A percentile compares a stretch with the other conserved stretches of the same genome.
These are phyloP conservation scores for Aspergillus intermedius DNA, from an alignment of 2,329 filamentous ascomycete genomes.

Conservation along the genomic window DNA sequence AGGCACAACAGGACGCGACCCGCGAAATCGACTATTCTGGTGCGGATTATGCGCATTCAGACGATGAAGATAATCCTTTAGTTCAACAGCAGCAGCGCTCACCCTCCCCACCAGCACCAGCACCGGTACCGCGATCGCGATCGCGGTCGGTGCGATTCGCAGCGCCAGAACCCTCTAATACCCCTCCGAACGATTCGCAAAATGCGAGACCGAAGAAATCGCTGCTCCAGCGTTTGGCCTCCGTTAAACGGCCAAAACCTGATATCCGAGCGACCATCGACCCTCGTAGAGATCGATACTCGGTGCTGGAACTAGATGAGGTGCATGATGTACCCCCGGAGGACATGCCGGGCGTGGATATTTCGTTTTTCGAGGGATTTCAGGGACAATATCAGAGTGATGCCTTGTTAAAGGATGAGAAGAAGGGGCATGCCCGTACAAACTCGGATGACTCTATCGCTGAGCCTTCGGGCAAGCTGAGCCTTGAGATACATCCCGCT, in stretches of 20 bases:
- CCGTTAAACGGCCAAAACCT: constrained; percentile 2
- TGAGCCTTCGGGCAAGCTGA: neutral
- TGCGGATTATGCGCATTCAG: neutral
- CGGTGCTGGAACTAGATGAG: constrained; percentile 7
- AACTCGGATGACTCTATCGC: neutral
- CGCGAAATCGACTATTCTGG: neutral
- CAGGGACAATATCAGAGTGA: neutral
- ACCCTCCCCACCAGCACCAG: too few relatives aligned
- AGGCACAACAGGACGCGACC: neutral
- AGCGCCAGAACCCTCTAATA: neutral
- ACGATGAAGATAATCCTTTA: neutral
- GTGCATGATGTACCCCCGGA: constrained; percentile 3
- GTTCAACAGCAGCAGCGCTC: neutral
- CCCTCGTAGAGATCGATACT: constrained; percentile 3
- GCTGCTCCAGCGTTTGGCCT: constrained; percentile 2
- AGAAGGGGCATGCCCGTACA: neutral
- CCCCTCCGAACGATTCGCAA: neutral
- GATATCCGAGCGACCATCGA: constrained; percentile 1
- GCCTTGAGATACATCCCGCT: neutral
- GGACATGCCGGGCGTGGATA: constrained; percentile 8
- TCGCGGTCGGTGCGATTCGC: too few relatives aligned
- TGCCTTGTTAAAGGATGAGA: too few relatives aligned
- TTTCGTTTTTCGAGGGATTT: constrained; percentile 14
- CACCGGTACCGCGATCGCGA: too few relatives aligned
- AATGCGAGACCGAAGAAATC: constrained; percentile 1